Percentiles rank a stretch among this genome's conserved stretches.
phyloP scores from a whole-genome alignment of 2,329 filamentous ascomycete species.

The Talaromyces sp. region DNA sequence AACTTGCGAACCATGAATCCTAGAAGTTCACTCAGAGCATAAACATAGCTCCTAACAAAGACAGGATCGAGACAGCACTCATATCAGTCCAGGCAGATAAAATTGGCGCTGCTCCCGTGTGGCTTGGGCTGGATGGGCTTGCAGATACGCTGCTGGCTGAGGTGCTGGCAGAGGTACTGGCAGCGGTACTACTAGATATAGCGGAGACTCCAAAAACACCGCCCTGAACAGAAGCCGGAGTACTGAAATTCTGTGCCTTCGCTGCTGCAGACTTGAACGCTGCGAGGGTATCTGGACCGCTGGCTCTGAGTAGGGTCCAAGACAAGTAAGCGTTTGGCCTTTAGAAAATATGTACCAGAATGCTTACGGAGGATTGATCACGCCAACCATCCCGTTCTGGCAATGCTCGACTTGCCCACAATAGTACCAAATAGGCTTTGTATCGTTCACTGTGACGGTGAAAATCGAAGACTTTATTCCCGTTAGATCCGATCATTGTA shows the following conservation, averaged over 20 bases:
- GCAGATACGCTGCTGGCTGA: not conserved
- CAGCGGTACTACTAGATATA: not conserved
- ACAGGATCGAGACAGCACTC: not conserved
- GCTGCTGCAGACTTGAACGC: constrained; percentile 1
- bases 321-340: not conserved
- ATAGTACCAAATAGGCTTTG: constrained; percentile 71
- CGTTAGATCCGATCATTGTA: not conserved
- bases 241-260: not conserved
- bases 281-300: not conserved
- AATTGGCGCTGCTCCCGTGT: not conserved
- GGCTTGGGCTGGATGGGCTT: not conserved
- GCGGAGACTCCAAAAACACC: constrained; percentile 4
- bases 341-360: not conserved
- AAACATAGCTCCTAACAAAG: not conserved
- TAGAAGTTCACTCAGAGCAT: not conserved
- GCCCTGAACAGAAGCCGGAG: not conserved
- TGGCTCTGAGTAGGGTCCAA: not conserved
- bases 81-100: not conserved
- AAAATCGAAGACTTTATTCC: constrained; percentile 36
- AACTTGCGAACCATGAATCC: not conserved
- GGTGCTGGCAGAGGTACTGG: not conserved
- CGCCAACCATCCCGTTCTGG: constrained; percentile 68
- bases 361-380: constrained; percentile 58
- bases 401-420: constrained; percentile 72
- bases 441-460: constrained; percentile 64